Evolutionary conservation across 176 grass and related monocot species (phyloP), one percentile per base, ranked within the genome.

Genomic region (Oryza meyeriana): DNA sequence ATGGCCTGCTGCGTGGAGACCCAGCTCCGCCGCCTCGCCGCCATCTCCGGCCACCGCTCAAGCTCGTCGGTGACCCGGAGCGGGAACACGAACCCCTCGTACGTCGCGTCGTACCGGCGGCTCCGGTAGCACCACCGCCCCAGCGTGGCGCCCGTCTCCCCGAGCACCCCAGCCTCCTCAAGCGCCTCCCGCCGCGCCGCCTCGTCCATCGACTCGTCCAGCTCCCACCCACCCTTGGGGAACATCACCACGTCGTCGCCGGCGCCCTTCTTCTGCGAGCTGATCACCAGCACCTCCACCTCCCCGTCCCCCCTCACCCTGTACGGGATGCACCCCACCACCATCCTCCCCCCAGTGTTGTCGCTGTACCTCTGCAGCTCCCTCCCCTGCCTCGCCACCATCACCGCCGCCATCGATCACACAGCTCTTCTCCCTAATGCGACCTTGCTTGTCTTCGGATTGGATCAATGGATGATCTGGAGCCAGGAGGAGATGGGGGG

Each of bases 151-250:
- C 74, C 89, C 0, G 70, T 72, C 44, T 86, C 65, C 7, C 92
- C 92, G 13, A 33, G 4, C 0, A 94, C 92, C 24, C 92, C 92
- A 22, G 92, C 92, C 84, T 94, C 92, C 86, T 94, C 92, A 6
- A 81, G 75, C 1, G 92, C 86, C 89, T 94, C 92, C 4, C 92
- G 89, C 2, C 28, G 71, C 1, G 80, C 92, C 36, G 92, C 92
- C 59, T 94, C 71, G 26, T 84, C 84, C 78, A 94, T 91, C 3
- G 83, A 81, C 78, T 94, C 92, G 85, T 94, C 86, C 26, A 81
- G 74, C 80, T 94, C 92, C 92, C 92, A 94, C 28, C 92, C 92
- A 27, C 92, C 92, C 77, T 94, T 94, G 26, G 91, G 91, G 85
- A 94, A 86, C 65, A 94, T 50, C 13, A 86, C 83, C 7, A 71